phyloP scores from a whole-genome alignment of 345 rosid genomes.

The Luvunga scandens region DNA sequence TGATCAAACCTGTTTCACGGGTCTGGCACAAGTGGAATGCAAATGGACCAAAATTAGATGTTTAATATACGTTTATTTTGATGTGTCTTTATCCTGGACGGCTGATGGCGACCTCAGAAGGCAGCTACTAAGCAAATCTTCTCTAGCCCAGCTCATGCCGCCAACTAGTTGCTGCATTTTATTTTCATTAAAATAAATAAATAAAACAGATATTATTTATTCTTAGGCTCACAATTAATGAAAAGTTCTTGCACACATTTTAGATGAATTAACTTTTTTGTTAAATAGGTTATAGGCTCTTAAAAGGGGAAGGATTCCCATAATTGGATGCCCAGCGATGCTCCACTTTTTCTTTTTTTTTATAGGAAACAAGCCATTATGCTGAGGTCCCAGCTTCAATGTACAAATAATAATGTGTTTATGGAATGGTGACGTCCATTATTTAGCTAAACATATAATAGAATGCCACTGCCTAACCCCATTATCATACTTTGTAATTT shows the following conservation, averaged over 20 bases:
- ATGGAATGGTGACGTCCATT: neutral
- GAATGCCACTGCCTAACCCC: neutral
- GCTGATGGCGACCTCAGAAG: neutral
- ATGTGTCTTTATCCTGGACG: neutral
- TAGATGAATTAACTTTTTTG: neutral
- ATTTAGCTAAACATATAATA: neutral
- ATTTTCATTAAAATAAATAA: neutral
- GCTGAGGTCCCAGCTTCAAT: neutral
- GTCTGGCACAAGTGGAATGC: neutral
- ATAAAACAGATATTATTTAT: too few relatives aligned
- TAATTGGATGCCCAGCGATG: neutral
- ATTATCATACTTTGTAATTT: neutral
- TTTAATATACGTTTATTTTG: neutral
- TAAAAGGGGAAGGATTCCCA: constrained; percentile 6
- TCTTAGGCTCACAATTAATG: too few relatives aligned
- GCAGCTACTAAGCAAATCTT: neutral
- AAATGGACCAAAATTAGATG: neutral
- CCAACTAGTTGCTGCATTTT: neutral
- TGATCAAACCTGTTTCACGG: neutral
- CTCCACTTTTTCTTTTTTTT: constrained; percentile 3
- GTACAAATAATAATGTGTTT: neutral
- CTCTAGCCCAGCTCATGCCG: neutral
- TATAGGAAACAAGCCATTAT: neutral
- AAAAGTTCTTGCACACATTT: too few relatives aligned
- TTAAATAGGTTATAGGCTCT: neutral